Evolutionary conservation across 352 stramenopile genomes (phyloP), one percentile per base, ranked within the genome.

Genomic region (Phytophthora pisi): DNA sequence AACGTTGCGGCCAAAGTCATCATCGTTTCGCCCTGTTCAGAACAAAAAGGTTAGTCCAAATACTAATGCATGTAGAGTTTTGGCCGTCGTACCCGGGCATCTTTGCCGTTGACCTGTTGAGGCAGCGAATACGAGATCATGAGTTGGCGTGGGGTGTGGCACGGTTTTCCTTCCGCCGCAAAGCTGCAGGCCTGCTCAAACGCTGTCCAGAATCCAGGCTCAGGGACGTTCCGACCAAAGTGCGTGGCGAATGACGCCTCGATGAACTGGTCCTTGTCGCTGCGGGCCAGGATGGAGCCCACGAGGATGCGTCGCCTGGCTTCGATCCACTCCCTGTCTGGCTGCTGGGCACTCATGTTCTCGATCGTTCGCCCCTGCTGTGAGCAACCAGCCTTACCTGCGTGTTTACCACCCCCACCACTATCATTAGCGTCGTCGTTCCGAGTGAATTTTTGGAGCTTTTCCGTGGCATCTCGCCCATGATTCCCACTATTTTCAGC

Each of bases 11-110:
- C 81, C 13, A 91, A 63, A 11, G 79, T 90, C 70, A 92, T 50
- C 84, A 92, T 92, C 15, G 84, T 91, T 36, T 92, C 84, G 6
- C 82, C 84, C 84, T 92, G 30, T 31, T 31, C 9, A 8, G 2
- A 61, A 56, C 23, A 47, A 50, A 58, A 16, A 15, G 9, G 36
- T 11, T 5, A 42, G 5, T 42, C 13, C 6, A 42, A 42, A 5
- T 42, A 11, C 9, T 16, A 8, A 42, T 42, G 3, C 34, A n/a
- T 16, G 10, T 13, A n/a, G 11, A 42, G 34, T 16, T 31, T 31
- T 42, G 15, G 15, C 4, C 16, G 11, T 42, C 54, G 18, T 66
- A 91, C 83, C 42, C 66, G 61, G 18, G 68, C 60, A 51, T 92
- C 81, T 61, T 84, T 86, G 26, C 65, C 73, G 36, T 92, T 92